Percentiles rank a stretch among this genome's conserved stretches.
phyloP scores from a whole-genome alignment of 352 stramenopile species.

The Pythium oligandrum region DNA sequence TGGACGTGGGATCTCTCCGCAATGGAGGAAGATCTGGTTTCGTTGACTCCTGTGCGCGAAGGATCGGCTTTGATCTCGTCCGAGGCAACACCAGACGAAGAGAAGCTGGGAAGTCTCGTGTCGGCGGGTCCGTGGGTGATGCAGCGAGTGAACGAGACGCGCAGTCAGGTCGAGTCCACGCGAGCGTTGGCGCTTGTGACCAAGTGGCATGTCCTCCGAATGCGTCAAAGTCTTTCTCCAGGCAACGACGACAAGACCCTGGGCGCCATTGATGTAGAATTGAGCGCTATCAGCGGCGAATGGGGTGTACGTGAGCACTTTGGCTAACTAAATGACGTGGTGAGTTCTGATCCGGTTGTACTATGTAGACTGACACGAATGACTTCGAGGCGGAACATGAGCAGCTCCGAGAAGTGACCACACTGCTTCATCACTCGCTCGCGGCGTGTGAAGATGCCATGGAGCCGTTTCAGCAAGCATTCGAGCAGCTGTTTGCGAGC shows the following conservation, averaged over 20 bases:
- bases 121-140: slow-evolving; percentile 3
- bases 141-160: not conserved
- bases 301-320: slow-evolving; percentile 20
- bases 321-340: not conserved
- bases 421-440: slow-evolving; percentile 36
- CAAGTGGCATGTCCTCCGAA: slow-evolving; percentile 27
- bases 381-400: slow-evolving; percentile 6
- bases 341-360: slow-evolving; percentile 6
- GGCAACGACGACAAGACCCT: not conserved
- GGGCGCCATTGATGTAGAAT: not conserved
- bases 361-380: not conserved
- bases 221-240: slow-evolving; percentile 20
- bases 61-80: not conserved
- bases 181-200: slow-evolving; percentile 34
- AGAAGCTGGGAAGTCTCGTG: slow-evolving; percentile 9
- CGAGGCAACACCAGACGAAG: not conserved
- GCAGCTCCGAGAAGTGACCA: slow-evolving; percentile 34
- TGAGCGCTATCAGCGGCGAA: slow-evolving; percentile 6
- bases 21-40: slow-evolving; percentile 23
- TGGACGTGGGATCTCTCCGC: slow-evolving; percentile 35
- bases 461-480: slow-evolving; percentile 48
- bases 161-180: slow-evolving; percentile 20
- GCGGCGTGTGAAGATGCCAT: slow-evolving; percentile 23
- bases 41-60: slow-evolving; percentile 2
- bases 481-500: slow-evolving; percentile 48